A percentile compares a stretch with the other conserved stretches of the same genome.
phyloP scores from a whole-genome alignment of 108 stramenopile genomes.

The Skeletonema menzelii region DNA sequence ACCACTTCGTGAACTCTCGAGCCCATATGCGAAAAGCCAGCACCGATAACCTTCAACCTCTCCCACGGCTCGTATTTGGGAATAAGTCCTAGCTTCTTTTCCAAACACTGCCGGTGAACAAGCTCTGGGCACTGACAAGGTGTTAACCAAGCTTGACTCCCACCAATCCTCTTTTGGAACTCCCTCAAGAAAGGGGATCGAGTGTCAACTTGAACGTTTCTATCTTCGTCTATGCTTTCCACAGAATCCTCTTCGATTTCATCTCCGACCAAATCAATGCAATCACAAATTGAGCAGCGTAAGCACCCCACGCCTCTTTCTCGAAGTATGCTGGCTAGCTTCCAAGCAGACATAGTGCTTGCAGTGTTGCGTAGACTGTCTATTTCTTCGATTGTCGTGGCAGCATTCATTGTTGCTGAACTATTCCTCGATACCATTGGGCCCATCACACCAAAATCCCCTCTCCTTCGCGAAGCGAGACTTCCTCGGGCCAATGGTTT shows the following conservation, averaged over 20 bases:
- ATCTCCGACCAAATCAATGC: slow-evolving; percentile 36
- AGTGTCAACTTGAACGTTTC: neutral
- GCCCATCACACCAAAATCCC: slow-evolving; percentile 31
- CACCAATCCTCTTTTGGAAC: slow-evolving; percentile 20
- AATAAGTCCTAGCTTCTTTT: slow-evolving; percentile 19
- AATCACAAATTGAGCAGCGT: slow-evolving; percentile 35
- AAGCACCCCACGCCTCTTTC: slow-evolving; percentile 34
- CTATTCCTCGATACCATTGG: slow-evolving; percentile 13
- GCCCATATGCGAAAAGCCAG: neutral
- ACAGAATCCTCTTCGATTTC: slow-evolving; percentile 12
- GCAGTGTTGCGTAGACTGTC: slow-evolving; percentile 30
- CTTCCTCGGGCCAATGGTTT: slow-evolving; percentile 20
- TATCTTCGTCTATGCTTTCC: neutral
- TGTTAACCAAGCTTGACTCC: slow-evolving; percentile 22
- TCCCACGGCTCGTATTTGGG: slow-evolving; percentile 29
- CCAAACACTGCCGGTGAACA: slow-evolving; percentile 27
- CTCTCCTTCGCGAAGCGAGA: slow-evolving; percentile 7
- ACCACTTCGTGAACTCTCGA: neutral
- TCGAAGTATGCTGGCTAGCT: slow-evolving; percentile 29
- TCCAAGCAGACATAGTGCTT: slow-evolving; percentile 43
- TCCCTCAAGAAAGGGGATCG: slow-evolving; percentile 24
- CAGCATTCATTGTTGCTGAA: neutral
- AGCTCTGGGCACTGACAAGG: slow-evolving; percentile 33
- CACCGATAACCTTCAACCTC: neutral
- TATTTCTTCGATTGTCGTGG: slow-evolving; percentile 23